Evolutionary conservation across 2,329 filamentous ascomycete genomes (phyloP).

Genomic region (Aureobasidium sp.): DNA sequence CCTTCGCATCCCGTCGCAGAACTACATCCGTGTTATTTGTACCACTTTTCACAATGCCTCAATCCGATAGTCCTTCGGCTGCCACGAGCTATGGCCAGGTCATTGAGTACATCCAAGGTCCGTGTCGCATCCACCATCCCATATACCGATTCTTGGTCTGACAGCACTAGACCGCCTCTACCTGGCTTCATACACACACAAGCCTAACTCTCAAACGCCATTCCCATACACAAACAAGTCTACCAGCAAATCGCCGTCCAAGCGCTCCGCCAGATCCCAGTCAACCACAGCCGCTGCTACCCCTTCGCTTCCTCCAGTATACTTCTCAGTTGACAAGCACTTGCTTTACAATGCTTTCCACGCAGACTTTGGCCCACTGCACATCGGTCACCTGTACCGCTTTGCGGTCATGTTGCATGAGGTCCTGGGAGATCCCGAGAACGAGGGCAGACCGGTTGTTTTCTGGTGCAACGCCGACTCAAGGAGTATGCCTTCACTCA

Average conservation of each 20-base stretch:
- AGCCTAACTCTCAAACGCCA: constrained; percentile 71
- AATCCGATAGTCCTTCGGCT: constrained; percentile 25
- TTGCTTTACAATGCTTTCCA: constrained; percentile 98
- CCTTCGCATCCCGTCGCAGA: not conserved
- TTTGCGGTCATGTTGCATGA: constrained; percentile 96
- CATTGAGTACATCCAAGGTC: constrained; percentile 94
- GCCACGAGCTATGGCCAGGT: constrained; percentile 69
- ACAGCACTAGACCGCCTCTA: constrained; percentile 72
- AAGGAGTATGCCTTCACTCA: constrained; percentile 58
- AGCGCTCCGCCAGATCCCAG: constrained; percentile 61
- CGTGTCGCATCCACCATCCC: constrained; percentile 27
- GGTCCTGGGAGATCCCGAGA: constrained; percentile 83
- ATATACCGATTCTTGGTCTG: not conserved
- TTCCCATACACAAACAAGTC: constrained; percentile 64
- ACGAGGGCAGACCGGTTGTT: constrained; percentile 82
- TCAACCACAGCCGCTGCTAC: constrained; percentile 46
- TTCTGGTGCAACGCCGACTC: constrained; percentile 94
- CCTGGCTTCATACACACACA: constrained; percentile 80
- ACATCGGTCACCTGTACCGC: constrained; percentile 94
- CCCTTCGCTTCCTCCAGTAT: constrained; percentile 61
- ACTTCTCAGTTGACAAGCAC: constrained; percentile 85
- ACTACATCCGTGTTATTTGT: not conserved
- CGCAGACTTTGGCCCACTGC: constrained; percentile 93
- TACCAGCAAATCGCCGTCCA: constrained; percentile 61
- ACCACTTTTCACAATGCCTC: constrained; percentile 5